Base-by-base conservation (phyloP, 495 filamentous ascomycete genomes). In the Tuber calosporum region DNA sequence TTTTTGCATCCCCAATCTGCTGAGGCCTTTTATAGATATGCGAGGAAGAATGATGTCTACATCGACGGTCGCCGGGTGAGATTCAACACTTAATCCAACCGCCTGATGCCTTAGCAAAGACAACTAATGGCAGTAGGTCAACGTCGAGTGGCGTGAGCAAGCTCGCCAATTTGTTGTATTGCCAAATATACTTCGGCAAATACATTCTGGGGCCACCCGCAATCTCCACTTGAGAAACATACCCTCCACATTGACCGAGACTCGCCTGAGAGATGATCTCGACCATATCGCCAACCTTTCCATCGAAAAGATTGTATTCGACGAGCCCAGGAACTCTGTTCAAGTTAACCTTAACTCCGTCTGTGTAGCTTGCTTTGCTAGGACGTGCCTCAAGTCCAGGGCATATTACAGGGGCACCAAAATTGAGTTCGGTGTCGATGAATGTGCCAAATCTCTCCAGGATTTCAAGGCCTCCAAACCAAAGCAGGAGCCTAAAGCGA, bases 221-320 rank as follows among this genome's bases (percentile, higher is more conserved):
- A 94, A 94, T 78, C 81, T 96, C 36, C 82, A 93, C 45, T 85
- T 96, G 67, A 86, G 84, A 75, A 86, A 86, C 11, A 86, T 86
- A 38, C 84, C 86, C 66, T 81, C 83, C 41, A 86, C 84, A 69
- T 85, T 92, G 73, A 93, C 89, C 0, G 90, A 90, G 72, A 83
- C 85, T 4, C 79, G 84, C 6, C 87, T 96, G 66, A 88, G 91
- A 2, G 87, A 90, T 7, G 90, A 96, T 77, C 83, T 94, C 62
- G 90, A 94, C 22, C 93, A 95, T 79, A 94, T 96, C 75, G 88
- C 93, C 81, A 92, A 92, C 77, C 84, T 94, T 15, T 85, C 90
- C 40, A 85, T 96, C 20, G 86, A 94, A 80, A 87, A 87, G 72
- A 84, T 94, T 34, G 83, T 84, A 43, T 90, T 91, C 81, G 81